phyloP scores from a whole-genome alignment of 2,329 filamentous ascomycete genomes.

The Diplocarpon rosae region DNA sequence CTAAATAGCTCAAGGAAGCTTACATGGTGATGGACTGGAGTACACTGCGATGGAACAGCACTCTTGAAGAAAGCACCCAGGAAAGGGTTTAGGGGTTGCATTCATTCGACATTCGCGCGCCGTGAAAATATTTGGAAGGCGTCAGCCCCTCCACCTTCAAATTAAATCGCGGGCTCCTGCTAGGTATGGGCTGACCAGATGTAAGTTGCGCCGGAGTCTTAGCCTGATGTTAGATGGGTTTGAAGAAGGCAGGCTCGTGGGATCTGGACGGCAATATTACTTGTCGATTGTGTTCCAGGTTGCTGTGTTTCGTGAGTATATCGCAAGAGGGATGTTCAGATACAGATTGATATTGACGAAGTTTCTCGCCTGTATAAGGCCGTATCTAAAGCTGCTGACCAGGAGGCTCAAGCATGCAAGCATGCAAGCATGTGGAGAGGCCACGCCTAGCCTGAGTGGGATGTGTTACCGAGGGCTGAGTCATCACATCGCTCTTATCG shows the following conservation, averaged over 20 bases:
- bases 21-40: constrained; percentile 79
- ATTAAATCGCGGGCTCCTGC: not conserved
- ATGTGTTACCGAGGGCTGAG: constrained; percentile 2
- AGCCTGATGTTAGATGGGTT: not conserved
- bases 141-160: constrained; percentile 14
- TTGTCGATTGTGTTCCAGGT: too few species aligned
- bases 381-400: not conserved
- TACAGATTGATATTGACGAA: too few species aligned
- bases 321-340: too few species aligned
- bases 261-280: too few species aligned
- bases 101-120: constrained; percentile 45
- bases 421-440: not conserved
- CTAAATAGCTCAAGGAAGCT: constrained; percentile 17
- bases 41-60: constrained; percentile 82
- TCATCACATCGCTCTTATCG: not conserved
- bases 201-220: not conserved
- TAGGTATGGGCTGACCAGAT: not conserved
- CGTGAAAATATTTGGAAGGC: constrained; percentile 19
- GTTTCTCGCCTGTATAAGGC: too few species aligned
- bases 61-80: constrained; percentile 98
- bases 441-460: not conserved
- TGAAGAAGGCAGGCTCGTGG: not conserved
- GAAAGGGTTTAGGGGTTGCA: constrained; percentile 99
- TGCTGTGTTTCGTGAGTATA: too few species aligned
- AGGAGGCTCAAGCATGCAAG: not conserved